phyloP scores from a whole-genome alignment of 2,329 filamentous ascomycete species.

The Albifimbria verrucaria region DNA sequence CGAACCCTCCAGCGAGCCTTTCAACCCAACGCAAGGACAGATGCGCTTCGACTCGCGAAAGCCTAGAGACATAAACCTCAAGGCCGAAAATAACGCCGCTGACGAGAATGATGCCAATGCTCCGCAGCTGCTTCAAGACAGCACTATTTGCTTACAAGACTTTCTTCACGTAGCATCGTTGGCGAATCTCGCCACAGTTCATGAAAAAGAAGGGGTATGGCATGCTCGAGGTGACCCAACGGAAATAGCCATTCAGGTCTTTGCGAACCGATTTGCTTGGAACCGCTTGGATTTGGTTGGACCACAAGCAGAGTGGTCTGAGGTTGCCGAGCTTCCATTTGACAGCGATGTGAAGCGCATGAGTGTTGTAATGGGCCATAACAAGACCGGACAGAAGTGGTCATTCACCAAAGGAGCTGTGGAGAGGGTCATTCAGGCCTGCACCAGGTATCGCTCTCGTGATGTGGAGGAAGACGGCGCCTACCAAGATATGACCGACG shows the following conservation, averaged over 20 bases:
- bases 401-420: constrained; percentile 63
- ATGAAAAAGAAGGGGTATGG: constrained; percentile 46
- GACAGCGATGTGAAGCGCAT: constrained; percentile 72
- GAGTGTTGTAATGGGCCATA: constrained; percentile 61
- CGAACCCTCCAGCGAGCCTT: constrained; percentile 50
- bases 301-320: constrained; percentile 46
- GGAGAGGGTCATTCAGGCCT: constrained; percentile 62
- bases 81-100: constrained; percentile 13
- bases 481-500: constrained; percentile 39
- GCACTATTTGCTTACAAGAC: constrained; percentile 39
- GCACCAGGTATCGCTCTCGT: constrained; percentile 45
- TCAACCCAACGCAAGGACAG: constrained; percentile 53
- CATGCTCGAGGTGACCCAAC: constrained; percentile 63
- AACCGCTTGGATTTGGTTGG: constrained; percentile 51
- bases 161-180: constrained; percentile 60
- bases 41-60: constrained; percentile 36
- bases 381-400: constrained; percentile 24
- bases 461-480: constrained; percentile 30
- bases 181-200: constrained; percentile 50
- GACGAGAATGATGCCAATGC: constrained; percentile 18
- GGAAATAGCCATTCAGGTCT: constrained; percentile 71
- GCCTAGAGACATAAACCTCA: constrained; percentile 37
- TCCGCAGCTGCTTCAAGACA: constrained; percentile 36
- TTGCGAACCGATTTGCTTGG: constrained; percentile 63
- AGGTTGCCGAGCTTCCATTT: constrained; percentile 66